Percentiles rank a stretch among this genome's conserved stretches.
These are phyloP conservation scores for Selaginella moellendorffii DNA, from an alignment of 75 land plant genomes.

Conservation along the genomic window DNA sequence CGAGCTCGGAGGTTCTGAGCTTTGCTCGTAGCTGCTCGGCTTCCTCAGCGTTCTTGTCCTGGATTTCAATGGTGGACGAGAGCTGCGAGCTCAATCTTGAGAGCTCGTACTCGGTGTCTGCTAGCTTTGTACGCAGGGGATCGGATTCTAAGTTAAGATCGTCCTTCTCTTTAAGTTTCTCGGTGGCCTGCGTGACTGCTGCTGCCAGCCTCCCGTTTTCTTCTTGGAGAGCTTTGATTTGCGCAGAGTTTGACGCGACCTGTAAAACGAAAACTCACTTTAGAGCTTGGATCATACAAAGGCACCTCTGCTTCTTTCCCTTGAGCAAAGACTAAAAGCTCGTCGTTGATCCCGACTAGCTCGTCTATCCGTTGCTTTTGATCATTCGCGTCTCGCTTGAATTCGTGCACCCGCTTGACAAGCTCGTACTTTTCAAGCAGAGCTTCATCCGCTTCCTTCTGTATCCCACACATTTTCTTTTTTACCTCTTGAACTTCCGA, in stretches of 20 bases:
- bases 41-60: conserved; percentile 11
- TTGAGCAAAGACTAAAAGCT: conserved; percentile 13
- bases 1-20: conserved; percentile 11
- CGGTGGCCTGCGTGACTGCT: background rate
- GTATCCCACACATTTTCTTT: background rate
- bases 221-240: conserved; percentile 4
- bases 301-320: conserved; percentile 16
- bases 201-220: conserved; percentile 6
- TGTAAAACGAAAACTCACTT: background rate
- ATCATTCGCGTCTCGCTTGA: conserved; percentile 7
- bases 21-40: conserved; percentile 13
- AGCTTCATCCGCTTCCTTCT: conserved; percentile 13
- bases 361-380: conserved; percentile 1
- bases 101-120: conserved; percentile 8
- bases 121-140: conserved; percentile 7
- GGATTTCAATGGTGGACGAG: conserved; percentile 13
- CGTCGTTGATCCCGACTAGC: conserved; percentile 9
- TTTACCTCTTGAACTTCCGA: conserved; percentile 11
- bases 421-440: conserved; percentile 5
- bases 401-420: conserved; percentile 2
- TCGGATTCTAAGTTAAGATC: background rate
- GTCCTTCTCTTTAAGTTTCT: background rate
- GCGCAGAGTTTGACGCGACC: conserved; percentile 3
- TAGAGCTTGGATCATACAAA: conserved; percentile 8
- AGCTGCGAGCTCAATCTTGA: conserved; percentile 10